These are phyloP conservation scores for Fusarium equiseti DNA, from an alignment of 2,329 filamentous ascomycete genomes.

Conservation along the genomic window DNA sequence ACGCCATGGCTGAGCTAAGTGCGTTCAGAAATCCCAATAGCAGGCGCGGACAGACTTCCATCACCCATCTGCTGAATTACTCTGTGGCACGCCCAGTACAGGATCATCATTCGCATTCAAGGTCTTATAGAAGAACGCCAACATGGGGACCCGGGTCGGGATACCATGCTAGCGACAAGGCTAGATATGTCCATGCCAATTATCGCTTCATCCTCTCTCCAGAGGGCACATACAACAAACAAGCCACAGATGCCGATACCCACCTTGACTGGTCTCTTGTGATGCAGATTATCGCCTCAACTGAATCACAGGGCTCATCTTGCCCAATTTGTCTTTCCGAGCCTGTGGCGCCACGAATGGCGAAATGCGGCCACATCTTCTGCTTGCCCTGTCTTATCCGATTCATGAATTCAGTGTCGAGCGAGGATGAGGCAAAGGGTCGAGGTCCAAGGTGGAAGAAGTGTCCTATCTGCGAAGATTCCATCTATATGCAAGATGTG, in stretches of 20 bases:
- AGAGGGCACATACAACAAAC: constrained; percentile 79
- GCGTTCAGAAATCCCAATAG: constrained; percentile 69
- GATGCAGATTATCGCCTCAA: constrained; percentile 89
- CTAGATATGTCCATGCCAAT: constrained; percentile 91
- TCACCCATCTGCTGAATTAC: constrained; percentile 96
- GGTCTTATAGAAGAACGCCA: constrained; percentile 75
- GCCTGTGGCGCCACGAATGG: constrained; percentile 95
- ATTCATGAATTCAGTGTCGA: constrained; percentile 89
- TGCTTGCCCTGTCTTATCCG: constrained; percentile 93
- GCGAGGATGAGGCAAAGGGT: constrained; percentile 75
- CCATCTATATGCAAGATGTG: constrained; percentile 90
- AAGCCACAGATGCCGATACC: constrained; percentile 87
- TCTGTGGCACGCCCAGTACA: constrained; percentile 79
- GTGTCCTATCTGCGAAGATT: constrained; percentile 95
- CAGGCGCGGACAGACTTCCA: constrained; percentile 93
- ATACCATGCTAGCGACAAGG: constrained; percentile 91
- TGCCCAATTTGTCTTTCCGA: constrained; percentile 96
- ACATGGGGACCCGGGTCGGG: constrained; percentile 90
- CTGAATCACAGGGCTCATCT: constrained; percentile 86
- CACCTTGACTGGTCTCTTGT: constrained; percentile 92
- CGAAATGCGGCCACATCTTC: constrained; percentile 96
- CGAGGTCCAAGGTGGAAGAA: constrained; percentile 89
- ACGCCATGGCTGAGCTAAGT: constrained; percentile 84
- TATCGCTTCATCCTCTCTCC: constrained; percentile 97
- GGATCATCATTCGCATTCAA: constrained; percentile 65